These are phyloP conservation scores for Vanderwaltozyma polyspora DNA, from an alignment of 805 yeast genomes.

Conservation along the genomic window DNA sequence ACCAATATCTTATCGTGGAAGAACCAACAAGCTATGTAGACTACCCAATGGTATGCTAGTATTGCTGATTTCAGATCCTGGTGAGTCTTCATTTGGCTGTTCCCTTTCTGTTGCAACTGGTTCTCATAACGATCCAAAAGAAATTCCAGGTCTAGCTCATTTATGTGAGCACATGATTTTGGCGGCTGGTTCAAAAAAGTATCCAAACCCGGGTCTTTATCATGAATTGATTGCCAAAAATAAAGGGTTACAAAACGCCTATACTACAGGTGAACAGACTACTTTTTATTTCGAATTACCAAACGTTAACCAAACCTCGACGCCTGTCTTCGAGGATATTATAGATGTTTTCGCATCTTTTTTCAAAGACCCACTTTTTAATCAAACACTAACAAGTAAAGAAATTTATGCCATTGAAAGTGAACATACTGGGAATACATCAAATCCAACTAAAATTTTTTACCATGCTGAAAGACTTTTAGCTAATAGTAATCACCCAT, in stretches of 20 bases:
- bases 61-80: conserved; percentile 66
- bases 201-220: conserved; percentile 37
- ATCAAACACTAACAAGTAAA: conserved; percentile 29
- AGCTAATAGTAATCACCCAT: conserved; percentile 39
- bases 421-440: conserved; percentile 51
- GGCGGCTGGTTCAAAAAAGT: conserved; percentile 42
- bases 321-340: conserved; percentile 37
- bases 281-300: conserved; percentile 56
- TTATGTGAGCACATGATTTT: conserved; percentile 69
- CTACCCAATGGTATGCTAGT: conserved; percentile 62
- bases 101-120: conserved; percentile 74
- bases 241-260: conserved; percentile 58
- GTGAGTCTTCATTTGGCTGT: conserved; percentile 51
- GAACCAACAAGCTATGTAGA: conserved; percentile 35
- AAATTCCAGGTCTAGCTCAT: conserved; percentile 76
- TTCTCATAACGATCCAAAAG: conserved; percentile 63
- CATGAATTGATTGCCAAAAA: conserved; percentile 32
- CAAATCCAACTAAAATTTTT: conserved; percentile 34
- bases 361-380: conserved; percentile 42
- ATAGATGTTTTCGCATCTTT: conserved; percentile 40
- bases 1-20: conserved; percentile 30
- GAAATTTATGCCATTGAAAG: conserved; percentile 55
- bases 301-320: conserved; percentile 26
- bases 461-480: conserved; percentile 50
- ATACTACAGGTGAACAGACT: conserved; percentile 57